Evolutionary conservation across 1,139 yeast species (phyloP), one percentile per base, ranked within the genome.

Genomic region (Pneumocystis carinii): DNA sequence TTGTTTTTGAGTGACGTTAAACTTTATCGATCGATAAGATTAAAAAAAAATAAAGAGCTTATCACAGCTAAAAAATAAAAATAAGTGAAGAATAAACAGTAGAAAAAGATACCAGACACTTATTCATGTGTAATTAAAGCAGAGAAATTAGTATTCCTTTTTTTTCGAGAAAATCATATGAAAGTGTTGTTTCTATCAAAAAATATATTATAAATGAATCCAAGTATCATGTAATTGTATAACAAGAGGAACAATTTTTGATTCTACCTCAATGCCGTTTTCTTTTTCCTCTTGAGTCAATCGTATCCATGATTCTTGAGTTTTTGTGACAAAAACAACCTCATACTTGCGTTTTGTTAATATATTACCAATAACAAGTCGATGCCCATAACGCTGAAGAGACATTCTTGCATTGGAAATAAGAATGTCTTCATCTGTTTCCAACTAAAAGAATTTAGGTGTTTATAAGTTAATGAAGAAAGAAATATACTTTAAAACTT

Each of bases 361-460:
- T 69, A 94, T 76, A 72, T 94, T 94, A 10, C 98, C 99, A 72
- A 94, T 90, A 12, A 94, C 99, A 66, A 94, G 77, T 72, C 90
- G 97, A 74, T 94, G 98, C 67, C 84, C 86, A 73, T 94, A 94
- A 66, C 95, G 79, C 42, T 82, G 82, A 66, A 94, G 77, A 0
- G 98, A 97, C 64, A 80, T 82, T 62, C 77, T 77, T 5, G 96
- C 89, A 75, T 94, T 94, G 64, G 81, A 77, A 59, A 89, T 79
- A 68, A 94, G 76, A 29, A 94, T 81, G 14, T 77, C 71, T 66
- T 75, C 74, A 73, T 94, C 98, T 0, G 99, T 94, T 72, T 94
- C 99, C 65, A 92, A 80, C 74, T 62, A 38, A 15, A 10, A 12
- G 14, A 41, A 12, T 41, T 24, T 17, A 17, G 10, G 8, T 12